These are phyloP conservation scores for Pichia sp. DNA, from an alignment of 1,139 yeast genomes.

Conservation along the genomic window DNA sequence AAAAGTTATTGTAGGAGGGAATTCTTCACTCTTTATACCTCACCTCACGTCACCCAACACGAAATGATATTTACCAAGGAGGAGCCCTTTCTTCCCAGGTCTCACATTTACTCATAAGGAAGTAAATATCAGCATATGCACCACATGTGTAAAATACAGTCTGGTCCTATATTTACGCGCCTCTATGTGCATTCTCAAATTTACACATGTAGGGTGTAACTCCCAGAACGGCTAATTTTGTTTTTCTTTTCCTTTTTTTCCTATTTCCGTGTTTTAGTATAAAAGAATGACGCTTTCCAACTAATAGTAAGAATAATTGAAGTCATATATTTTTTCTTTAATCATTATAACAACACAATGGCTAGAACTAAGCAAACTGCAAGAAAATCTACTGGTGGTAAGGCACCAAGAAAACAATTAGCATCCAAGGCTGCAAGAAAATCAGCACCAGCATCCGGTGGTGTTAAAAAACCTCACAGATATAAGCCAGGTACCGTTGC, in stretches of 20 bases:
- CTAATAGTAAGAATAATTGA: background rate
- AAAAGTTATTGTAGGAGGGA: background rate
- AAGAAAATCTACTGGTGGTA: slow-evolving; percentile 98
- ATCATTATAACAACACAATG: slow-evolving; percentile 49
- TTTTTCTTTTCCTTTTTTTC: background rate
- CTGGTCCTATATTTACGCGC: slow-evolving; percentile 4
- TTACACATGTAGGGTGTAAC: background rate
- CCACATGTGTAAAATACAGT: background rate
- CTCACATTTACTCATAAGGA: slow-evolving; percentile 3
- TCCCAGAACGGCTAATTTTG: background rate
- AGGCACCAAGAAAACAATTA: slow-evolving; percentile 98
- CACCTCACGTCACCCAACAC: too few species aligned
- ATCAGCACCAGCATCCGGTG: slow-evolving; percentile 96
- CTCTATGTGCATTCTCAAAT: background rate
- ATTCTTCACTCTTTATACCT: background rate
- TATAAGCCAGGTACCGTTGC: slow-evolving; percentile 99
- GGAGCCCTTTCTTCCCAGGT: too few species aligned
- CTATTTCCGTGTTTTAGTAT: background rate
- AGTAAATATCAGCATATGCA: background rate
- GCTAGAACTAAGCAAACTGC: slow-evolving; percentile 99
- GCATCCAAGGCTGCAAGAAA: slow-evolving; percentile 99
- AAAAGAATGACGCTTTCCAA: background rate
- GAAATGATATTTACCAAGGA: too few species aligned
- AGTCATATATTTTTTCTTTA: background rate
- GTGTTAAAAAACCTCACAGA: slow-evolving; percentile 99